Evolutionary conservation across 495 filamentous ascomycete genomes (phyloP), one percentile per base, ranked within the genome.

Genomic region (Cercophora samala): DNA sequence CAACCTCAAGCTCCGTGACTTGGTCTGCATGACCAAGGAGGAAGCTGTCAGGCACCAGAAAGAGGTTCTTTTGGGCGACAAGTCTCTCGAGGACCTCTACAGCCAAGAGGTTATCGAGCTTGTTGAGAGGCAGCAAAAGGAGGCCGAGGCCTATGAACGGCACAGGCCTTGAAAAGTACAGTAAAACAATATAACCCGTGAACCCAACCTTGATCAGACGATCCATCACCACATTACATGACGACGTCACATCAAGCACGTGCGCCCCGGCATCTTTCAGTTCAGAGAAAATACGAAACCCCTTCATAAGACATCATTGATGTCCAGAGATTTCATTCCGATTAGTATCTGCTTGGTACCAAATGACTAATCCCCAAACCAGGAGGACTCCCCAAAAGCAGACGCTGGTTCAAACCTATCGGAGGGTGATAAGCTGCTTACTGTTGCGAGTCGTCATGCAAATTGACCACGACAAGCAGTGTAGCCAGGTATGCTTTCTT

Each of bases 21-120:
- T 99, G 42, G 95, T 98, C 4, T 91, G 91, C 70, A 93, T 99
- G 93, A 98, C 96, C 8, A 97, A 95, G 77, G 94, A 98, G 66
- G 95, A 98, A 75, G 89, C 88, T n/a, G 80, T 83, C 13, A 81
- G 82, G 63, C 95, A 99, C 73, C 91, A 94, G 73, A 88, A 87
- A 68, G 86, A 92, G 72, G 86, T 97, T 18, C 75, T 98, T n/a
- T 87, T 83, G 68, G 91, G 84, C 0, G 82, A 80, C 5, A 91
- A 89, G 81, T 80, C 61, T 17, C 83, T 83, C 11, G 88, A 91
- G 73, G 88, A 94, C 8, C 58, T 97, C 51, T 97, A 97, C 73
- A 85, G 88, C 65, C 73, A 71, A 24, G 82, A 84, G 21, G 85
- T 89, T 0, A 72, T 93, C 13, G 82, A 87, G 68, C 77, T 79